A percentile compares a stretch with the other conserved stretches of the same genome.
These are phyloP conservation scores for Nemania diffusa DNA, from an alignment of 2,329 filamentous ascomycete species.

Conservation along the genomic window DNA sequence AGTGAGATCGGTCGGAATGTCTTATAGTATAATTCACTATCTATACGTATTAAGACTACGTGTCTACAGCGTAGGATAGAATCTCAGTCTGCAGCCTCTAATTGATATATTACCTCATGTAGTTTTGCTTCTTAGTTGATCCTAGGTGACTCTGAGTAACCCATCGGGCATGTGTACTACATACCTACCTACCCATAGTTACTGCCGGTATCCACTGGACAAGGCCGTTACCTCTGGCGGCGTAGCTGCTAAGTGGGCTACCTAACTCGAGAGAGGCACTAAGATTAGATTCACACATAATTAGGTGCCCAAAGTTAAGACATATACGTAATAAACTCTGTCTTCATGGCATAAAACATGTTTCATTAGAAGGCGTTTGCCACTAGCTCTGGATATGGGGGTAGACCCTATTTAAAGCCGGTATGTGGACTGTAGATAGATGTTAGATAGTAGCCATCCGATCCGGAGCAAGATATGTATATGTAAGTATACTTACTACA, in stretches of 20 bases:
- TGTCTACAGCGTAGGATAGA: too few relatives aligned
- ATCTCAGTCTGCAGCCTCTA: too few relatives aligned
- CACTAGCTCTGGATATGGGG: too few relatives aligned
- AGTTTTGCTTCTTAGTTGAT: neutral
- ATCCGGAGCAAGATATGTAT: neutral
- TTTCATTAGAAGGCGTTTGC: too few relatives aligned
- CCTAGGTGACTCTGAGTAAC: neutral
- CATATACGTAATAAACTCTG: neutral
- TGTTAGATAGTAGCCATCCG: neutral
- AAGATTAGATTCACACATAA: too few relatives aligned
- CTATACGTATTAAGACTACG: too few relatives aligned
- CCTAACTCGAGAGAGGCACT: neutral
- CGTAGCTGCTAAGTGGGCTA: neutral
- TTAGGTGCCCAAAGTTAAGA: neutral
- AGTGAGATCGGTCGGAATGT: neutral
- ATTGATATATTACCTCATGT: neutral
- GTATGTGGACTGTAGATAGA: neutral
- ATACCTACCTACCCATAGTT: neutral
- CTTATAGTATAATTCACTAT: too few relatives aligned
- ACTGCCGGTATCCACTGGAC: neutral
- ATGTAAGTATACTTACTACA: too few relatives aligned
- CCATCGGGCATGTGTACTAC: neutral
- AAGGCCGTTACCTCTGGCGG: too few relatives aligned
- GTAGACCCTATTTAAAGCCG: too few relatives aligned
- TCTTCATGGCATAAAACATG: neutral